A percentile compares a stretch with the other conserved stretches of the same genome.
Evolutionary conservation across 2,329 filamentous ascomycete genomes (phyloP).

Genomic region (Trichoderma harzianum): DNA sequence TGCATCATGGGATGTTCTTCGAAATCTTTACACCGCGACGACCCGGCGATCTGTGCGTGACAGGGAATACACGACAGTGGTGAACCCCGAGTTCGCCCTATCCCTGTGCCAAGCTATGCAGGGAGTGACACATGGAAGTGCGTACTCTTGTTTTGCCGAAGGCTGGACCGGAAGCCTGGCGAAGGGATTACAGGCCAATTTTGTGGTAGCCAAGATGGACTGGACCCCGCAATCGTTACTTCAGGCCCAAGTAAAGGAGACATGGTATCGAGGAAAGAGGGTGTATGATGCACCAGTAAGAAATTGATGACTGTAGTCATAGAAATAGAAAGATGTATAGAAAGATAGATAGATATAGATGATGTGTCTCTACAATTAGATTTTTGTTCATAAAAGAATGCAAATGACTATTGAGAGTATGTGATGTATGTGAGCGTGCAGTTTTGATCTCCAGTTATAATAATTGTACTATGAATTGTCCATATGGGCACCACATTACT

Average conservation of each 20-base stretch:
- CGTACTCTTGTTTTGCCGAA: slow-evolving; percentile 7
- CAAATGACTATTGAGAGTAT: not conserved
- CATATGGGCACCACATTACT: not conserved
- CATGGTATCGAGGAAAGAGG: not conserved
- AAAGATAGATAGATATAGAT: not conserved
- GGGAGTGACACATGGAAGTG: slow-evolving; percentile 1
- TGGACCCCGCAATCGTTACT: slow-evolving; percentile 6
- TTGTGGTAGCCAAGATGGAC: not conserved
- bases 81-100: slow-evolving; percentile 7
- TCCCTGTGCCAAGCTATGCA: slow-evolving; percentile 9
- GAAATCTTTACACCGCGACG: slow-evolving; percentile 5
- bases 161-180: not conserved
- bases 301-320: not conserved
- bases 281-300: not conserved
- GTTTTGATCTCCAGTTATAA: no score
- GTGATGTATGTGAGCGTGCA: not conserved
- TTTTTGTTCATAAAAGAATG: not conserved
- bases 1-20: slow-evolving; percentile 5
- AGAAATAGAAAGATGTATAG: not conserved
- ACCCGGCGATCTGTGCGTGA: slow-evolving; percentile 10
- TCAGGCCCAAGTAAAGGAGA: not conserved
- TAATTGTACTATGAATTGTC: not conserved
- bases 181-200: slow-evolving; percentile 2
- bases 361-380: not conserved
- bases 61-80: not conserved